A percentile compares a stretch with the other conserved stretches of the same genome.
Conservation (phyloP, 768 basidiomycete species). For the Boletus sp. region DNA sequence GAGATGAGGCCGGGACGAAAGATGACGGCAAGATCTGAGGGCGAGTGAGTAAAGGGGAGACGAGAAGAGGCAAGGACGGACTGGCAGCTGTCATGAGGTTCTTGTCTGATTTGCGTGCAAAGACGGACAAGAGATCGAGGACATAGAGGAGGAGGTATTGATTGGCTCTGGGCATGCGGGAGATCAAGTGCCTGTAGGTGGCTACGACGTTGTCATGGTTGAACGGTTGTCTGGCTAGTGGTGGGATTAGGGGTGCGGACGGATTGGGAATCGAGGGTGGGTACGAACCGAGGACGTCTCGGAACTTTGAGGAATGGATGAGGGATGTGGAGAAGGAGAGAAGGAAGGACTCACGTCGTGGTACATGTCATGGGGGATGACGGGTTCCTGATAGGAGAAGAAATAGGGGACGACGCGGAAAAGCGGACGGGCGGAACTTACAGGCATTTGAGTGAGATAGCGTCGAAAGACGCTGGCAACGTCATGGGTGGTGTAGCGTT, state of each 20-base stretch:
- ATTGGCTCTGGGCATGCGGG: slow-evolving; percentile 80
- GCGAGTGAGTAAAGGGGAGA: neutral
- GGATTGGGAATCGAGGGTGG: neutral
- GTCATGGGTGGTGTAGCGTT: slow-evolving; percentile 90
- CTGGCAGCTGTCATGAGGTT: slow-evolving; percentile 96
- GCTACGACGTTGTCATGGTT: slow-evolving; percentile 72
- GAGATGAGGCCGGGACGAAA: slow-evolving; percentile 95
- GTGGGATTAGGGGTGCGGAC: slow-evolving; percentile 14
- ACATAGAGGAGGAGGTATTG: slow-evolving; percentile 98
- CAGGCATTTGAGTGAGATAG: slow-evolving; percentile 96
- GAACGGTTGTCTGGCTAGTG: slow-evolving; percentile 61
- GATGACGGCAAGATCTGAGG: slow-evolving; percentile 88
- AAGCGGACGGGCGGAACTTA: slow-evolving; percentile 41
- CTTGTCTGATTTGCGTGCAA: slow-evolving; percentile 85
- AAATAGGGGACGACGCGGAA: slow-evolving; percentile 1
- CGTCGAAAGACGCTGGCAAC: slow-evolving; percentile 95
- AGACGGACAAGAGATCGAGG: slow-evolving; percentile 92
- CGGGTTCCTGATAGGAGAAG: slow-evolving; percentile 68
- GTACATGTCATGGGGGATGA: slow-evolving; percentile 90
- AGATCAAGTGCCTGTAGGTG: slow-evolving; percentile 83
- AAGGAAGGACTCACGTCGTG: slow-evolving; percentile 60
- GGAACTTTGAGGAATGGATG: slow-evolving; percentile 52
- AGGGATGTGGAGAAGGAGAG: slow-evolving; percentile 1
- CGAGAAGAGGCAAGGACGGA: slow-evolving; percentile 40
- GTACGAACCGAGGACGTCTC: slow-evolving; percentile 67